Evolutionary conservation across 2,329 filamentous ascomycete genomes (phyloP).

Genomic region (Botrytis tulipae): DNA sequence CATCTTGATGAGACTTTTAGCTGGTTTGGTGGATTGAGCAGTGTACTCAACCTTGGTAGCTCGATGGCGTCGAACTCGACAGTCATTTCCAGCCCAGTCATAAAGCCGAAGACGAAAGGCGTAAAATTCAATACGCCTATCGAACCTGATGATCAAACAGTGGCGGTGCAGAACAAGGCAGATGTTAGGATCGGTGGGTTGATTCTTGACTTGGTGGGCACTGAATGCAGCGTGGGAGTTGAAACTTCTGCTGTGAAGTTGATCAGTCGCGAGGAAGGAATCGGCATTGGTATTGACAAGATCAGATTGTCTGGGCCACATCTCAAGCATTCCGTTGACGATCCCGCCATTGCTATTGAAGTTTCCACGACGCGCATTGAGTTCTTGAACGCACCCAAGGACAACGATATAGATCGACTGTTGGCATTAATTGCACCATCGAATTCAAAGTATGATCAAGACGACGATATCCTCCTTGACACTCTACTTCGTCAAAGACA

Average conservation of each 20-base stretch:
- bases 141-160: conserved; percentile 34
- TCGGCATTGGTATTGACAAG: conserved; percentile 72
- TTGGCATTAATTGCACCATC: conserved; percentile 87
- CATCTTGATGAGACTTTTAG: conserved; percentile 81
- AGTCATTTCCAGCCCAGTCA: conserved; percentile 41
- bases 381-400: conserved; percentile 69
- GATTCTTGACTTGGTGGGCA: conserved; percentile 72
- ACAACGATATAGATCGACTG: conserved; percentile 77
- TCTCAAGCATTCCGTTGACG: conserved; percentile 49
- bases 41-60: conserved; percentile 81
- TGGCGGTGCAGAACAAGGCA: conserved; percentile 54
- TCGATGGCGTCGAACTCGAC: conserved; percentile 77
- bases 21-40: conserved; percentile 88
- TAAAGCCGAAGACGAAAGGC: conserved; percentile 49
- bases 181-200: conserved; percentile 76
- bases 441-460: conserved; percentile 79
- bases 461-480: conserved; percentile 93
- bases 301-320: conserved; percentile 74
- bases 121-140: conserved; percentile 57
- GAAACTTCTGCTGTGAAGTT: conserved; percentile 81
- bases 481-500: conserved; percentile 81
- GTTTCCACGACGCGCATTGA: conserved; percentile 68
- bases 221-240: conserved; percentile 69
- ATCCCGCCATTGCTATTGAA: conserved; percentile 61
- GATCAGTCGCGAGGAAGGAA: conserved; percentile 68